Evolutionary conservation across 129 eudicot genomes (phyloP).

Genomic region (Arctium minus): DNA sequence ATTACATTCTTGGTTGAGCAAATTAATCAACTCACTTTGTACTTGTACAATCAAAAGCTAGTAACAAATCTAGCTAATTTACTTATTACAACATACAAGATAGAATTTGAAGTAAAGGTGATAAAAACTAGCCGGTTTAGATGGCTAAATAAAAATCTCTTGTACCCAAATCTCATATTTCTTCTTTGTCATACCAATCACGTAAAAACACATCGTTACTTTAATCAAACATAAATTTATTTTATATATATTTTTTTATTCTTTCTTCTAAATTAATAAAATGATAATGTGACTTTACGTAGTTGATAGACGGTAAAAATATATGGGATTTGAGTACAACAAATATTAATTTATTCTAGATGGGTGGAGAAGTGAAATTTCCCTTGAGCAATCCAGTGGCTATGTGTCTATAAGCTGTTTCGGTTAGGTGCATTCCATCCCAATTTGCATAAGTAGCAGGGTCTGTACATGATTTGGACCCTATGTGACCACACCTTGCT

Average conservation of each 20-base stretch:
- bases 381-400: constrained; percentile 57
- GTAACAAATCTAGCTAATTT: too few species aligned
- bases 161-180: neutral
- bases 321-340: neutral
- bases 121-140: too few species aligned
- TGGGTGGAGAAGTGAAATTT: constrained; percentile 47
- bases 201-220: neutral
- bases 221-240: neutral
- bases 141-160: too few species aligned
- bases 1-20: neutral
- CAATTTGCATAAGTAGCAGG: constrained; percentile 55
- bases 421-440: constrained; percentile 78
- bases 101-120: neutral
- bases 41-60: too few species aligned
- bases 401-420: constrained; percentile 55
- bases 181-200: neutral
- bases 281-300: too few species aligned
- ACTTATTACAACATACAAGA: neutral
- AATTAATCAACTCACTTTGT: too few species aligned
- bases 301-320: too few species aligned
- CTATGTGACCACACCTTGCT: constrained; percentile 68
- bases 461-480: constrained; percentile 44
- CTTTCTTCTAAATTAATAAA: too few species aligned
- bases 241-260: too few species aligned
- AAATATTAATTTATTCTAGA: constrained; percentile 5